Evolutionary conservation across 208 protist species (phyloP).

Genomic region (Trichomonas tenax): DNA sequence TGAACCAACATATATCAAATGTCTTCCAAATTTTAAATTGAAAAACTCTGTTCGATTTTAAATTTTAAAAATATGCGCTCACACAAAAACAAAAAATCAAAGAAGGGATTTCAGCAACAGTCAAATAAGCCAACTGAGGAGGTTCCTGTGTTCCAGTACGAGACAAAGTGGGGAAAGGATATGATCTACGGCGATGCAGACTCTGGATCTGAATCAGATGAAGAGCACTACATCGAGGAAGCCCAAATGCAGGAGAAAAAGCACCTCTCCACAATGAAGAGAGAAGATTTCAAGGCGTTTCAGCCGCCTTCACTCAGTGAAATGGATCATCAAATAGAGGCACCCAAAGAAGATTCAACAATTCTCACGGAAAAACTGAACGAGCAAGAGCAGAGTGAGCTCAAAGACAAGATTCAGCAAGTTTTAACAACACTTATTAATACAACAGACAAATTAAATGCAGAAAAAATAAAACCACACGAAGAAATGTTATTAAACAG

Average conservation of each 20-base stretch:
- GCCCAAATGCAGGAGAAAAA: neutral
- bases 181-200: neutral
- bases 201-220: neutral
- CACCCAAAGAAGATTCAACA: neutral
- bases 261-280: neutral
- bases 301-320: too few relatives aligned
- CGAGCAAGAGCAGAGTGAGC: neutral
- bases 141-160: neutral
- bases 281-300: neutral
- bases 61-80: neutral
- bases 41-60: neutral
- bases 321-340: neutral
- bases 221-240: neutral
- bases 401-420: neutral
- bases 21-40: neutral
- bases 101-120: neutral
- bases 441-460: neutral
- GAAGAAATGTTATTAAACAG: neutral
- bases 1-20: too few relatives aligned
- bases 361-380: neutral
- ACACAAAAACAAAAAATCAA: neutral
- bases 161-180: constrained; percentile 1
- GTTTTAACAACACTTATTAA: neutral
- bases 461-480: neutral
- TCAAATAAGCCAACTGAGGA: neutral